Conservation (phyloP, 176 grass and related monocot genomes). For the Melocanna baccifera region DNA sequence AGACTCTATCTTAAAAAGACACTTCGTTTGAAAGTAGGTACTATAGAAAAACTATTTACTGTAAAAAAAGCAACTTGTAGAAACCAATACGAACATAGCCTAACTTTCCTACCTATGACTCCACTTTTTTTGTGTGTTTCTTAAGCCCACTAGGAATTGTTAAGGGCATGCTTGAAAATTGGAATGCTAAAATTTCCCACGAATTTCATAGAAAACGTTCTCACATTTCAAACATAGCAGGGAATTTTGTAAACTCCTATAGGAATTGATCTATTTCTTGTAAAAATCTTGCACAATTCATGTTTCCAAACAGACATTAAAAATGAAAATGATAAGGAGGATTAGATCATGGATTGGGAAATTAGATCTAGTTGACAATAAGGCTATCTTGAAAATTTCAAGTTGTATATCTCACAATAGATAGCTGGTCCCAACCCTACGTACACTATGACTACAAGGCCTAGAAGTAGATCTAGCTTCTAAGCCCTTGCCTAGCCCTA, state of each 20-base stretch:
- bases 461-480: no score
- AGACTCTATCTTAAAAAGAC: no score
- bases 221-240: not conserved
- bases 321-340: not conserved
- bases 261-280: not conserved
- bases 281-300: not conserved
- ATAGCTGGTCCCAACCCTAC: not conserved
- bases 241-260: not conserved
- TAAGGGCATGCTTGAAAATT: not conserved
- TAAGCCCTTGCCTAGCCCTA: not conserved
- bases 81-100: no score
- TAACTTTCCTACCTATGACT: no score
- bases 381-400: not conserved
- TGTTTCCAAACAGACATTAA: not conserved
- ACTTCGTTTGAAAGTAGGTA: no score
- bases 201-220: not conserved
- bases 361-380: not conserved
- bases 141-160: not conserved
- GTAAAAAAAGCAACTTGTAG: no score
- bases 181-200: not conserved
- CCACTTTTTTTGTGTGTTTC: no score
- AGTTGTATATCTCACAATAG: not conserved
- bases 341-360: not conserved
- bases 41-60: no score
- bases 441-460: no score